phyloP scores from a whole-genome alignment of 2,329 filamentous ascomycete species.

The Colletotrichum sp. region DNA sequence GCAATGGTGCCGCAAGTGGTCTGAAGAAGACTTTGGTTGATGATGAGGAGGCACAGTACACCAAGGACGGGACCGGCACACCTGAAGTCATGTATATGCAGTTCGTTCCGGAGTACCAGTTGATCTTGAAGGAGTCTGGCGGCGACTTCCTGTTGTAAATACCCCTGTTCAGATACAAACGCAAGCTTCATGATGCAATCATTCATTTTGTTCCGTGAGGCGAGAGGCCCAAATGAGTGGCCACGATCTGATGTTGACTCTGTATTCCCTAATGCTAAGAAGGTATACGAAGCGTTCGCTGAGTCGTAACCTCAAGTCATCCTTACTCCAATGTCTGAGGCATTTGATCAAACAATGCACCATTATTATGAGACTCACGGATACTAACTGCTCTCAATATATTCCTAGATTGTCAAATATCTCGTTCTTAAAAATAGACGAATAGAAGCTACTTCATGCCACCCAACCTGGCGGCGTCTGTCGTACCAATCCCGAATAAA shows the following conservation, averaged over 20 bases:
- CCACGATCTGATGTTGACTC: neutral
- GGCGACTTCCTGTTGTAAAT: conserved; percentile 32
- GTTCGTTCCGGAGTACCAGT: conserved; percentile 36
- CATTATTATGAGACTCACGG: neutral
- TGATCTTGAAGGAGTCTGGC: conserved; percentile 31
- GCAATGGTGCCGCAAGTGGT: conserved; percentile 23
- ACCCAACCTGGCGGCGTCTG: conserved; percentile 11
- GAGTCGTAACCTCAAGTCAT: neutral
- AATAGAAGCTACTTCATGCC: fast-evolving
- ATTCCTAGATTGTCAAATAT: fast-evolving
- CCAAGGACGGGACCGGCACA: conserved; percentile 27
- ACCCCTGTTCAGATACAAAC: neutral
- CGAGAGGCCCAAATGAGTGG: fast-evolving
- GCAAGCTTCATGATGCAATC: neutral
- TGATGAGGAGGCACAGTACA: conserved; percentile 44
- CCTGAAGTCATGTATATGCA: conserved; percentile 38
- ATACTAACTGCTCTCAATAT: fast-evolving
- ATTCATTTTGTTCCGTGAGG: fast-evolving
- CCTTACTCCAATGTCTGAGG: neutral
- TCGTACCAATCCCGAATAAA: conserved; percentile 35
- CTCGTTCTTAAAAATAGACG: fast-evolving
- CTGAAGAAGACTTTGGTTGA: conserved; percentile 40
- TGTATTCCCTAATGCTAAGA: fast-evolving
- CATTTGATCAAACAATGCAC: fast-evolving
- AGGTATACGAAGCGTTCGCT: fast-evolving